phyloP scores from a whole-genome alignment of 192 early-diverging fungal species.

The Geranomyces michiganensis region DNA sequence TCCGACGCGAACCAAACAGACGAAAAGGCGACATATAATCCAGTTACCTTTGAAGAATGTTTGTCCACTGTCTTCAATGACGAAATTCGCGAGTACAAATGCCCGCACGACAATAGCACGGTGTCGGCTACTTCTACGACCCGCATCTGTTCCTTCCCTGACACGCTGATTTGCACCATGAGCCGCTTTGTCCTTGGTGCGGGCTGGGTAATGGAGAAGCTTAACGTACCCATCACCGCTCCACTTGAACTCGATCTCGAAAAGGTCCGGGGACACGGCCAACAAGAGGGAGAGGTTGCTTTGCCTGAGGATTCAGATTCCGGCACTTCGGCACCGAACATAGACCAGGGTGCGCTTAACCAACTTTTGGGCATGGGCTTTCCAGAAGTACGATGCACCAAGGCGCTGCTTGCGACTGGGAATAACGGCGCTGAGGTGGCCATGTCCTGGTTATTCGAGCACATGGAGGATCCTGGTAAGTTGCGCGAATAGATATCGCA shows the following conservation, averaged over 20 bases:
- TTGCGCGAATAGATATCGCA: neutral
- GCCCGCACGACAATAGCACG: constrained; percentile 60
- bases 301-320: constrained; percentile 70
- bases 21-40: constrained; percentile 30
- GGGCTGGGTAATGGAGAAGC: constrained; percentile 55
- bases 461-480: constrained; percentile 92
- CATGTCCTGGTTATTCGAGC: constrained; percentile 94
- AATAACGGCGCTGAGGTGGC: constrained; percentile 81
- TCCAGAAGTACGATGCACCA: constrained; percentile 78
- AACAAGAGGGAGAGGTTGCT: constrained; percentile 61
- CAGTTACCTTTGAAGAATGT: constrained; percentile 74
- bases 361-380: constrained; percentile 94
- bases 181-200: constrained; percentile 51
- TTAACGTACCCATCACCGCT: constrained; percentile 45
- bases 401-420: constrained; percentile 80
- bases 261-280: constrained; percentile 68
- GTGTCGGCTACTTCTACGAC: constrained; percentile 42
- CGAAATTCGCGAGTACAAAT: constrained; percentile 72
- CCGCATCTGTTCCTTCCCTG: constrained; percentile 69
- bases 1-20: constrained; percentile 67
- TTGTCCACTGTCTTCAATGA: constrained; percentile 66
- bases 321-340: constrained; percentile 36
- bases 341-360: constrained; percentile 72
- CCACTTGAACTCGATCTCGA: constrained; percentile 63
- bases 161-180: constrained; percentile 72